Percentiles rank a stretch among this genome's conserved stretches.
These are phyloP conservation scores for Arthrobotrys pseudoclavata DNA, from an alignment of 2,329 filamentous ascomycete genomes.

Conservation along the genomic window DNA sequence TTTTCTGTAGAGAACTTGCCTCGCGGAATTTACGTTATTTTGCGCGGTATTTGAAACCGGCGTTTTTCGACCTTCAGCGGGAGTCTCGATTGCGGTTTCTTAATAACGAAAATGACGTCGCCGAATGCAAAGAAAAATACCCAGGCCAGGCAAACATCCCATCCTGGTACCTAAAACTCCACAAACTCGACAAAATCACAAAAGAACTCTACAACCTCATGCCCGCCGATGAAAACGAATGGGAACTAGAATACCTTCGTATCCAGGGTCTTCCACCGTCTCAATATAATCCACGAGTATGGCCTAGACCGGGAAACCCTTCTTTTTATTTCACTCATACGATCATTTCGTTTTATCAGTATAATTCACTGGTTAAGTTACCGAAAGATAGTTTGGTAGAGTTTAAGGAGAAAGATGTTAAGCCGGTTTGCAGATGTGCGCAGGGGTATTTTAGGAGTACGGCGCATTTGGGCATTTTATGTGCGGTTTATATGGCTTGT, in stretches of 20 bases:
- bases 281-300: constrained; percentile 46
- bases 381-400: constrained; percentile 47
- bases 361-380: constrained; percentile 44
- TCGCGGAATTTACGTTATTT: constrained; percentile 47
- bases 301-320: constrained; percentile 50
- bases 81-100: constrained; percentile 37
- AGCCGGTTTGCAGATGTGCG: constrained; percentile 49
- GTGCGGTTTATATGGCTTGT: constrained; percentile 53
- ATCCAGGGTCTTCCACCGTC: constrained; percentile 51
- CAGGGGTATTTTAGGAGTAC: constrained; percentile 56
- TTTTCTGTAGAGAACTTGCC: constrained; percentile 47
- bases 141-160: constrained; percentile 34
- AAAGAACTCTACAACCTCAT: constrained; percentile 44
- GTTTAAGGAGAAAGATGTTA: constrained; percentile 38
- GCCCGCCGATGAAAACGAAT: constrained; percentile 50
- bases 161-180: constrained; percentile 41
- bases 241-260: constrained; percentile 45
- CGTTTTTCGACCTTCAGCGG: constrained; percentile 46
- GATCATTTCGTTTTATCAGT: constrained; percentile 55
- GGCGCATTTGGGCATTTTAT: constrained; percentile 55
- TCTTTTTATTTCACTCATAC: constrained; percentile 57
- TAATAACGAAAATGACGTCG: not conserved
- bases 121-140: not conserved
- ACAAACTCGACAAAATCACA: constrained; percentile 43
- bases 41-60: constrained; percentile 42